Conservation (phyloP, 805 yeast species). For the Scheffersomyces stipitis region DNA sequence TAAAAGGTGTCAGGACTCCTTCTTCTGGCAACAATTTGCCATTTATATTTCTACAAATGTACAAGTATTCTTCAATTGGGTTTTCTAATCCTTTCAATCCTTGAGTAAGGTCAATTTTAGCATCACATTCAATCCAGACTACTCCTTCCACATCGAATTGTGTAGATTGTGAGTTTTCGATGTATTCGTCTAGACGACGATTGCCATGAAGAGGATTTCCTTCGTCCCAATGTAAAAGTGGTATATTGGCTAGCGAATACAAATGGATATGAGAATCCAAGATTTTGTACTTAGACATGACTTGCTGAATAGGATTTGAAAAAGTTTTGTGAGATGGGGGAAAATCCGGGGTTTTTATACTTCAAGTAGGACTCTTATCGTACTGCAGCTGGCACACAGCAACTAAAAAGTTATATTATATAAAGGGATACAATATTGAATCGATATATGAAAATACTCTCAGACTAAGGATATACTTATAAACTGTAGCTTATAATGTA, state of each 20-base stretch:
- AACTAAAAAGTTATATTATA: too few relatives aligned
- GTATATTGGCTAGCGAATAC: constrained; percentile 21
- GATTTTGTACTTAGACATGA: constrained; percentile 2
- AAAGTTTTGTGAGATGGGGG: not conserved
- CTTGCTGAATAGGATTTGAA: not conserved
- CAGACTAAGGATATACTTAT: too few relatives aligned
- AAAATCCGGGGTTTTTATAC: too few relatives aligned
- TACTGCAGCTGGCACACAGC: too few relatives aligned
- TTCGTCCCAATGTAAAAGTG: constrained; percentile 28
- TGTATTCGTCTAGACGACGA: constrained; percentile 27
- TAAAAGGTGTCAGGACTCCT: constrained; percentile 7
- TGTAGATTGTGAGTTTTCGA: constrained; percentile 4
- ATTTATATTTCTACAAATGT: constrained; percentile 11
- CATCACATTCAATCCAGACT: constrained; percentile 36
- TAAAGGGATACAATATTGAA: too few relatives aligned
- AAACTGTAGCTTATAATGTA: too few relatives aligned
- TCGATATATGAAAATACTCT: too few relatives aligned
- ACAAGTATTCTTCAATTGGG: constrained; percentile 26
- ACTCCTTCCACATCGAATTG: constrained; percentile 21
- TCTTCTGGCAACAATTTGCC: constrained; percentile 9
- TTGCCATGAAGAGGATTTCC: constrained; percentile 22
- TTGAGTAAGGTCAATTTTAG: constrained; percentile 12
- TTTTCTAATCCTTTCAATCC: constrained; percentile 17
- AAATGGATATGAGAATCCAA: constrained; percentile 41
- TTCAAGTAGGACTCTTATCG: too few relatives aligned